These are phyloP conservation scores for Sclerotinia sclerotiorum DNA, from an alignment of 2,329 filamentous ascomycete genomes.

Conservation along the genomic window DNA sequence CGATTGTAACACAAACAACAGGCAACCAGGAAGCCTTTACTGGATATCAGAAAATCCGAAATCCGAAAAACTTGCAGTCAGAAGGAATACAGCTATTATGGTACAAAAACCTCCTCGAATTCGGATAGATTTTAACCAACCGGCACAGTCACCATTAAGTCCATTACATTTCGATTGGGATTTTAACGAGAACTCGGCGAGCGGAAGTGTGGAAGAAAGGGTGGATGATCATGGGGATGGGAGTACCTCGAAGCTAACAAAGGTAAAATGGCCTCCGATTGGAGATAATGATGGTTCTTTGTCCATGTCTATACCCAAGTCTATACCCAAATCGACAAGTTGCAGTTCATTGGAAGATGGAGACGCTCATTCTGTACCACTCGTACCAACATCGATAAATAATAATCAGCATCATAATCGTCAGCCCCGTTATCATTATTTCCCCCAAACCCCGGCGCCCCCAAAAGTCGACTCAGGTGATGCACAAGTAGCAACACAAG, in stretches of 20 bases:
- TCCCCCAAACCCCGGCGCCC: slow-evolving; percentile 15
- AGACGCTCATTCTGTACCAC: background rate
- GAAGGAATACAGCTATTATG: slow-evolving; percentile 9
- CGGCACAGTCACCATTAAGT: slow-evolving; percentile 12
- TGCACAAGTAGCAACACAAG: slow-evolving; percentile 10
- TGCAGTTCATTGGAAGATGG: background rate
- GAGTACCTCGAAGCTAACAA: slow-evolving; percentile 10
- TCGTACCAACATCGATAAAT: background rate
- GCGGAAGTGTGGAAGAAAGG: slow-evolving; percentile 4
- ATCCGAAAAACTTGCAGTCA: slow-evolving; percentile 6
- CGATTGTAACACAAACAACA: slow-evolving; percentile 19
- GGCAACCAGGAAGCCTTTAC: slow-evolving; percentile 16
- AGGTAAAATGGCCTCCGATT: background rate
- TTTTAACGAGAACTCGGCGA: slow-evolving; percentile 2
- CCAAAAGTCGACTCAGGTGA: slow-evolving; percentile 11
- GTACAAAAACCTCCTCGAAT: background rate
- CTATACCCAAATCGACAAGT: background rate
- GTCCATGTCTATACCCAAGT: background rate
- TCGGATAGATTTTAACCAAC: background rate
- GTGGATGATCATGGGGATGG: background rate
- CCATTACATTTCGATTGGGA: background rate
- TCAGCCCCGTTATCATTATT: slow-evolving; percentile 15
- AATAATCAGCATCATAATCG: slow-evolving; percentile 7
- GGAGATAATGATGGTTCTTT: slow-evolving; percentile 1
- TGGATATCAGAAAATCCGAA: slow-evolving; percentile 16